Evolutionary conservation across 2,329 filamentous ascomycete genomes (phyloP).

Genomic region (Monosporascus sp.): DNA sequence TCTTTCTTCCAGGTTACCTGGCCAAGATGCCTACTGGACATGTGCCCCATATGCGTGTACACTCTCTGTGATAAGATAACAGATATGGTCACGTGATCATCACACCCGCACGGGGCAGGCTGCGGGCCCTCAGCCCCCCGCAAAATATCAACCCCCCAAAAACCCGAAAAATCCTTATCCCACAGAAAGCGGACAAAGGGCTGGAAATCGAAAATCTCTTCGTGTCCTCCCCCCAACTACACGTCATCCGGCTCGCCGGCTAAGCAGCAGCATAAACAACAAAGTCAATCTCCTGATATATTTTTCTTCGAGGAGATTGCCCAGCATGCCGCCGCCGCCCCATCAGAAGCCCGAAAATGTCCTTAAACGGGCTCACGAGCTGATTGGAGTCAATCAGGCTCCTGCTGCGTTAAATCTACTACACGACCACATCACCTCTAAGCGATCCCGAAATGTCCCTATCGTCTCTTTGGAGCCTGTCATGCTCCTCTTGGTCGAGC

Average conservation of each 20-base stretch:
- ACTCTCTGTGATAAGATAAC: background rate
- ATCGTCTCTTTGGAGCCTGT: slow-evolving; percentile 96
- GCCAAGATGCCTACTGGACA: too few species aligned
- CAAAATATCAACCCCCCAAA: background rate
- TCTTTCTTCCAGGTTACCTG: too few species aligned
- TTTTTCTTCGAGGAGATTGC: slow-evolving; percentile 25
- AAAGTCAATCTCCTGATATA: background rate
- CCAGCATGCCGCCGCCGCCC: slow-evolving; percentile 78
- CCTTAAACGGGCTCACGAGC: slow-evolving; percentile 95
- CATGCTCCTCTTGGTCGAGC: slow-evolving; percentile 95
- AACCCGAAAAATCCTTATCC: background rate
- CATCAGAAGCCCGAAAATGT: slow-evolving; percentile 99
- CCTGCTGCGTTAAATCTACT: slow-evolving; percentile 89
- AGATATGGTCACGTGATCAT: background rate
- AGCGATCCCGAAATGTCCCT: slow-evolving; percentile 94
- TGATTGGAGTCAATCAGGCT: slow-evolving; percentile 94
- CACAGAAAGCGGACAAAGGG: slow-evolving; percentile 6
- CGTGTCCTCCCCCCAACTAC: slow-evolving; percentile 4
- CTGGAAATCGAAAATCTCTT: slow-evolving; percentile 26
- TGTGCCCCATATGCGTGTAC: too few species aligned
- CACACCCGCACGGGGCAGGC: too few species aligned
- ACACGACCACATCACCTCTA: slow-evolving; percentile 98
- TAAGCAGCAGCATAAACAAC: background rate
- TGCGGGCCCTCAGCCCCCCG: slow-evolving; percentile 1
- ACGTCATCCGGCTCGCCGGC: slow-evolving; percentile 14